These are phyloP conservation scores for Blastobotrys buckinghamii DNA, from an alignment of 1,139 yeast species.

Conservation along the genomic window DNA sequence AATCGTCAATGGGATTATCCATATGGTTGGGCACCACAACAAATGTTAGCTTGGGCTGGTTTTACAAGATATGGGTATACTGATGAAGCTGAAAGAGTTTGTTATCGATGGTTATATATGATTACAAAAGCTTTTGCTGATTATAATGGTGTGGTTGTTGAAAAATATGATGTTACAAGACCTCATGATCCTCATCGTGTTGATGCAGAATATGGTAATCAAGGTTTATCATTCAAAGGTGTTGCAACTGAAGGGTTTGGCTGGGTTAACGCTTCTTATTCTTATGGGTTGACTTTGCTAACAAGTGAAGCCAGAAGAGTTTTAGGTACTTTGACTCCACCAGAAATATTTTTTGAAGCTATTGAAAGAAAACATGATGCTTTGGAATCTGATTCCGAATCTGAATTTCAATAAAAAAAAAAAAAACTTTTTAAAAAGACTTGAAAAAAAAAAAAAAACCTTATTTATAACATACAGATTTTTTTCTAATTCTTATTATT, in stretches of 20 bases:
- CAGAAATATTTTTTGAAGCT: constrained; percentile 52
- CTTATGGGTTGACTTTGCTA: constrained; percentile 66
- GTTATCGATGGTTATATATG: constrained; percentile 82
- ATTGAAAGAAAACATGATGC: background rate
- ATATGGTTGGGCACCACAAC: constrained; percentile 99
- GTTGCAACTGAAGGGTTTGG: constrained; percentile 94
- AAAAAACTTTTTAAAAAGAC: background rate
- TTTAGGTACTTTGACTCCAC: constrained; percentile 77
- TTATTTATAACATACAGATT: background rate
- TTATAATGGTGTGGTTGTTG: constrained; percentile 92
- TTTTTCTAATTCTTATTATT: background rate
- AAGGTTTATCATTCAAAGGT: constrained; percentile 87
- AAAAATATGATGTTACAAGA: constrained; percentile 85
- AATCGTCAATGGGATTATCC: constrained; percentile 98
- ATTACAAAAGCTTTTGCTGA: constrained; percentile 93
- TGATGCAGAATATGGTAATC: constrained; percentile 96
- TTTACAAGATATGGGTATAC: constrained; percentile 64
- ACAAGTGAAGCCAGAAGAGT: constrained; percentile 69
- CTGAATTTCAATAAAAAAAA: background rate
- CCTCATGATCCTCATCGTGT: constrained; percentile 85
- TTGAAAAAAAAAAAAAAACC: background rate
- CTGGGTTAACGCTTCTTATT: constrained; percentile 89
- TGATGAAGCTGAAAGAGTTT: constrained; percentile 62
- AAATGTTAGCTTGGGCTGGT: constrained; percentile 91
- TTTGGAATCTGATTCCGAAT: background rate